These are phyloP conservation scores for Clarireedia monteithiana DNA, from an alignment of 2,329 filamentous ascomycete genomes.

Conservation along the genomic window DNA sequence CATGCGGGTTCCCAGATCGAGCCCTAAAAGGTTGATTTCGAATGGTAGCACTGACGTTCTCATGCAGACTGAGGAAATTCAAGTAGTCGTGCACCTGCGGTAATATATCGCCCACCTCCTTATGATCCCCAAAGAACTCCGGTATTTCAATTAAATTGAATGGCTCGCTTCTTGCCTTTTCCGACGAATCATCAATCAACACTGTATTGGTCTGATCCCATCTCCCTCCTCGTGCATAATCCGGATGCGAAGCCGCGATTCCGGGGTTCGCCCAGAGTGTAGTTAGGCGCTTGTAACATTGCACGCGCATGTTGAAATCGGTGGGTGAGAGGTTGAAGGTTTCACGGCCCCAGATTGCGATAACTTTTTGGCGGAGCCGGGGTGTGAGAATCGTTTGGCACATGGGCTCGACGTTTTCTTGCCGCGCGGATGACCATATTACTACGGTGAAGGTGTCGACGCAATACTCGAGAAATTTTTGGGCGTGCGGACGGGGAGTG, in stretches of 20 bases:
- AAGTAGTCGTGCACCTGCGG: constrained; percentile 55
- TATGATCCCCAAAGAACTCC: constrained; percentile 53
- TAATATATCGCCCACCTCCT: constrained; percentile 38
- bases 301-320: constrained; percentile 65
- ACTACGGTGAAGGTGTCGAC: constrained; percentile 70
- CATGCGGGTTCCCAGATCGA: constrained; percentile 1
- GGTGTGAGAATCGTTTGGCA: constrained; percentile 54
- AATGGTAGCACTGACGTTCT: constrained; percentile 57
- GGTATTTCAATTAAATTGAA: constrained; percentile 75
- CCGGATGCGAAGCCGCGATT: constrained; percentile 39
- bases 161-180: constrained; percentile 79
- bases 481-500: constrained; percentile 58
- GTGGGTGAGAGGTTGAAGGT: constrained; percentile 55
- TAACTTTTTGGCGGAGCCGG: constrained; percentile 45
- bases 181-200: constrained; percentile 73
- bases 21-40: constrained; percentile 40
- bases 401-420: constrained; percentile 63
- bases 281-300: constrained; percentile 83
- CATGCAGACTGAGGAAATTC: constrained; percentile 44
- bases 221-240: constrained; percentile 30
- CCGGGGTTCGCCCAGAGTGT: constrained; percentile 56
- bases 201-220: constrained; percentile 87
- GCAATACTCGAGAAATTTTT: constrained; percentile 64
- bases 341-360: constrained; percentile 73
- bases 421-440: constrained; percentile 83